phyloP scores from a whole-genome alignment of 768 basidiomycete genomes.

The Kwoniella mangroviensis region DNA sequence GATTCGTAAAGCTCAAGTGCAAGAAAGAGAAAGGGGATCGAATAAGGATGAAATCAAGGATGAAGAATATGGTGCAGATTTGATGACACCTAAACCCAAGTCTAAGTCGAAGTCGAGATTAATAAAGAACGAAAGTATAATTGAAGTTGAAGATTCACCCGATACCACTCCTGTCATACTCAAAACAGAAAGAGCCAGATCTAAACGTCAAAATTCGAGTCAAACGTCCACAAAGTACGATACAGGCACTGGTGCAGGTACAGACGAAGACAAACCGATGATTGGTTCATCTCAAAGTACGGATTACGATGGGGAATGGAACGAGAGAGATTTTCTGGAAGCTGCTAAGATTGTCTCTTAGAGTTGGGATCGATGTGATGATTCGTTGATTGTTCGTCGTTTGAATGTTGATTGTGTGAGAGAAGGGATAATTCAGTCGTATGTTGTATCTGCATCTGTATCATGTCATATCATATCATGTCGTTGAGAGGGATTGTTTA shows the following conservation, averaged over 20 bases:
- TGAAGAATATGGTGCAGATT: conserved; percentile 5
- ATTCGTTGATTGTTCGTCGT: too few species aligned
- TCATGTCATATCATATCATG: too few species aligned
- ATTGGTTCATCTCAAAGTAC: background rate
- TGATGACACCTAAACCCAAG: background rate
- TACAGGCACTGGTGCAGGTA: background rate
- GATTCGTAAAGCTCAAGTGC: background rate
- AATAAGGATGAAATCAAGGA: background rate
- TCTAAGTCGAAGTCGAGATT: background rate
- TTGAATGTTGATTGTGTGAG: too few species aligned
- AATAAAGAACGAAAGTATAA: background rate
- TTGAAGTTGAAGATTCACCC: background rate
- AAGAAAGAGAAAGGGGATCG: background rate
- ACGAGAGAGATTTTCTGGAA: background rate
- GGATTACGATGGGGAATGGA: background rate
- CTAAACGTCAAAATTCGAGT: background rate
- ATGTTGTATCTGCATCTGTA: too few species aligned
- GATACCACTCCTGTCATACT: background rate
- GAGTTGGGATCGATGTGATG: too few species aligned
- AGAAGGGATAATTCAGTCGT: too few species aligned
- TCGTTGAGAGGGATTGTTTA: too few species aligned
- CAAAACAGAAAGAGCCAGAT: background rate
- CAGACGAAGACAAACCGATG: background rate
- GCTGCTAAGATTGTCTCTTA: background rate
- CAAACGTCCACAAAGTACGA: background rate